Conservation (phyloP, 2,329 filamentous ascomycete species). For the Trichoderma aggressivum region DNA sequence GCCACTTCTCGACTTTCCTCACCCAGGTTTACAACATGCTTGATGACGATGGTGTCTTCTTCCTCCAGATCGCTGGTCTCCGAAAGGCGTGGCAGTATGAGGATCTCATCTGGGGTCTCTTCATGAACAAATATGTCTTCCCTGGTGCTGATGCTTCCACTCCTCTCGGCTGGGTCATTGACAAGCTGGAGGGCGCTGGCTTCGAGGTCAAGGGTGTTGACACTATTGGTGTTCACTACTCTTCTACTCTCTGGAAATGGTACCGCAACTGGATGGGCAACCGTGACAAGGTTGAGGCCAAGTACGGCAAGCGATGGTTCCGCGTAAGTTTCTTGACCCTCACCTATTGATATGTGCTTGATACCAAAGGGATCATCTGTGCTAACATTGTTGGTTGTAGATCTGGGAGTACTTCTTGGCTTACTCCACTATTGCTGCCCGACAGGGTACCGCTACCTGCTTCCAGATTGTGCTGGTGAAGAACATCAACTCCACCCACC, state of each 20-base stretch:
- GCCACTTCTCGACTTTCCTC: conserved; percentile 77
- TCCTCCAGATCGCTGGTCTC: conserved; percentile 91
- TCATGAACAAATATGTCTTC: conserved; percentile 99
- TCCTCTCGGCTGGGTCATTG: conserved; percentile 82
- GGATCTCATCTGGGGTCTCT: conserved; percentile 95
- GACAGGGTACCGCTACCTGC: conserved; percentile 82
- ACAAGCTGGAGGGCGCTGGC: conserved; percentile 70
- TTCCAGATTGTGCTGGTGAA: conserved; percentile 87
- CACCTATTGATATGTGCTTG: too few relatives aligned
- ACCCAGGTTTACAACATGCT: conserved; percentile 92
- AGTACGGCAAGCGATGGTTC: conserved; percentile 96
- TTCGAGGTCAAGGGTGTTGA: conserved; percentile 85
- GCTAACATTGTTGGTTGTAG: conserved; percentile 37
- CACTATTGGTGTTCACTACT: conserved; percentile 95
- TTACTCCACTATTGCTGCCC: conserved; percentile 78
- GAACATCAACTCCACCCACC: conserved; percentile 88
- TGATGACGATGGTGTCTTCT: conserved; percentile 93
- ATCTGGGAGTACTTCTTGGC: conserved; percentile 95
- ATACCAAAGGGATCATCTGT: not conserved
- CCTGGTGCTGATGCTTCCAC: conserved; percentile 94
- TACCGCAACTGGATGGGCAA: conserved; percentile 98
- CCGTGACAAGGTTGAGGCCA: conserved; percentile 84
- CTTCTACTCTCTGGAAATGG: conserved; percentile 94
- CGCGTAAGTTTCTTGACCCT: conserved; percentile 57
- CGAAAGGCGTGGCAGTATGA: conserved; percentile 97